Evolutionary conservation across 1,284 basidiomycete genomes (phyloP).

Genomic region (Trichosporon sp.): DNA sequence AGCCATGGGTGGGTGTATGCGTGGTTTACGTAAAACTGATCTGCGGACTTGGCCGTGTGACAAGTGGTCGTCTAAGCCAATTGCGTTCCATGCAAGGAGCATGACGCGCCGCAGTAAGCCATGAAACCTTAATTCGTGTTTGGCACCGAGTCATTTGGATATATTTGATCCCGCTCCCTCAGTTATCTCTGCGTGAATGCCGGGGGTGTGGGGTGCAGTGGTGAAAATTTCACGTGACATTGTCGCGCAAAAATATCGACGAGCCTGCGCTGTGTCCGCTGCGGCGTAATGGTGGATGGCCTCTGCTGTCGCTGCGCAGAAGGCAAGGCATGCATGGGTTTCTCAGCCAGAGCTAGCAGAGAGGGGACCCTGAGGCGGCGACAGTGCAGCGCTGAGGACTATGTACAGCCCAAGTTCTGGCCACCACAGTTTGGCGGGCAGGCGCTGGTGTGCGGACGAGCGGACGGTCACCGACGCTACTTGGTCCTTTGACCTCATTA

Average conservation of each 20-base stretch:
- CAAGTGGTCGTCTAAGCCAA: neutral
- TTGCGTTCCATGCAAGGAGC: neutral
- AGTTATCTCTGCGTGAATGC: slow-evolving; percentile 5
- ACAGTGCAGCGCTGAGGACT: neutral
- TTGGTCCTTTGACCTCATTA: slow-evolving; percentile 13
- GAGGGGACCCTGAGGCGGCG: neutral
- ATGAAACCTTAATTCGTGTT: slow-evolving; percentile 5
- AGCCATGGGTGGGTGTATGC: too few relatives aligned
- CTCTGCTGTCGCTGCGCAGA: too few relatives aligned
- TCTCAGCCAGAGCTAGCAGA: neutral
- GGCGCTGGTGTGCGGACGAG: neutral
- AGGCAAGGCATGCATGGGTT: neutral
- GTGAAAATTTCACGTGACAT: slow-evolving; percentile 1
- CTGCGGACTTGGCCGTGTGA: neutral
- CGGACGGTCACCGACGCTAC: too few relatives aligned
- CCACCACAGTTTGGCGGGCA: neutral
- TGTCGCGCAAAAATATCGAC: slow-evolving; percentile 1
- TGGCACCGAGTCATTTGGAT: slow-evolving; percentile 1
- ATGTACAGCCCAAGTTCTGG: neutral
- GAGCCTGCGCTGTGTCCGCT: neutral
- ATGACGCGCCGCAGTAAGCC: neutral
- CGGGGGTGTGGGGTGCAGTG: neutral
- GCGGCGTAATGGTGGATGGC: too few relatives aligned
- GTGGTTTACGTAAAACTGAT: neutral
- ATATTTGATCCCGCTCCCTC: neutral